Base-by-base conservation (phyloP, 2,329 filamentous ascomycete species). In the Tolypocladium endophyticum region DNA sequence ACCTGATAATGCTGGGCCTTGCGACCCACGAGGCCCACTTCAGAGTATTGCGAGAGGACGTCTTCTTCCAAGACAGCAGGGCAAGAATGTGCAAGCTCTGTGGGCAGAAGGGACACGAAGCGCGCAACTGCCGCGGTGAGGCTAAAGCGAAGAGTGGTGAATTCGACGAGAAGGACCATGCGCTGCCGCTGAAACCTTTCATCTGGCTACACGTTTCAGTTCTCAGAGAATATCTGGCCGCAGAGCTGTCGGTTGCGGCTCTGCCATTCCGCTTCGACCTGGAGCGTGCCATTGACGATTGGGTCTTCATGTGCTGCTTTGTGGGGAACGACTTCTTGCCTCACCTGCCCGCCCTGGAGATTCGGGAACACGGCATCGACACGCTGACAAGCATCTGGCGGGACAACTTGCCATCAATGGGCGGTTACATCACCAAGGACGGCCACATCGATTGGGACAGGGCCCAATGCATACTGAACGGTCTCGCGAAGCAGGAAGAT, bases 301-400 rank as follows among this genome's bases (percentile, higher is more conserved):
- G 93, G 94, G 91, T 97, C 18, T 97, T 97, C 73, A 94, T 97
- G 86, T 97, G 93, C 76, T 97, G 95, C 77, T 97, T 97, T 72
- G 93, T 97, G 60, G 93, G 93, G 65, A 99, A 99, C 74, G 95
- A 99, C 78, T 99, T 99, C 77, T 77, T 99, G 66, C 94, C 94
- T 57, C 94, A 99, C 80, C 79, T 99, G 61, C 94, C 94, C n/a
- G 96, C 93, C 68, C 81, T 99, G 61, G 94, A 97, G 73, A 97
- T 99, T 72, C 86, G 94, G 62, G 94, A 99, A 70, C 92, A 97
- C 71, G 93, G 93, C 56, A 99, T 99, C 70, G 93, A 99, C 71
- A 95, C 92, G 0, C 80, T 99, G 59, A 96, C 92, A 65, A 88
- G 90, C n/a, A 94, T 99, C 59, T 99, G 95, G 94, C 88, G 90